Conservation (phyloP, 140 eudicot species). For the Cichorium intybus region DNA sequence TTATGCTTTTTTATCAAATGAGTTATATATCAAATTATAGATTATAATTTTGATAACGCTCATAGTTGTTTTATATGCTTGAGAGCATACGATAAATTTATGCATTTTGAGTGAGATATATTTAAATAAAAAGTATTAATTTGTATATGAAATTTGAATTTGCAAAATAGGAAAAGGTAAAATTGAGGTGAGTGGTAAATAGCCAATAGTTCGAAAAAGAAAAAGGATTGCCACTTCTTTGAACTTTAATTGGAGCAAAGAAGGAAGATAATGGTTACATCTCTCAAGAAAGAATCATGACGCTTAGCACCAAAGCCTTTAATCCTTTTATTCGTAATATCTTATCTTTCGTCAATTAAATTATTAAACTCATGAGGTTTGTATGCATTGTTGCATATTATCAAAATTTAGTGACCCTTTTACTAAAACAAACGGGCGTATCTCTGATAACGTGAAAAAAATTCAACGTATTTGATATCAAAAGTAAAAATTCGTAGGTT, state of each 20-base stretch:
- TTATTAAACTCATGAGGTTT: background rate
- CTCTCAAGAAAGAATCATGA: background rate
- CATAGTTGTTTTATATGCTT: too few relatives aligned
- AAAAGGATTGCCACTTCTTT: slow-evolving; percentile 15
- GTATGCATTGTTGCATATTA: background rate
- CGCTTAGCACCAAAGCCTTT: background rate
- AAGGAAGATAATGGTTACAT: slow-evolving; percentile 17
- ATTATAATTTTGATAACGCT: too few relatives aligned
- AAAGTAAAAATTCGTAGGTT: too few relatives aligned
- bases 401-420: too few relatives aligned
- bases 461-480: too few relatives aligned
- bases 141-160: slow-evolving; percentile 9
- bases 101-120: background rate
- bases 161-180: background rate
- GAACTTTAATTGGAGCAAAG: slow-evolving; percentile 17
- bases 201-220: slow-evolving; percentile 12
- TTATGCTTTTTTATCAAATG: too few relatives aligned
- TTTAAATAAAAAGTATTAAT: background rate
- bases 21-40: too few relatives aligned
- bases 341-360: background rate
- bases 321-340: background rate
- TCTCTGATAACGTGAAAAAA: too few relatives aligned
- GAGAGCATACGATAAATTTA: too few relatives aligned
- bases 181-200: slow-evolving; percentile 1
- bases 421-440: too few relatives aligned